These are phyloP conservation scores for Neofusicoccum kwambonambiense DNA, from an alignment of 2,329 filamentous ascomycete species.

Conservation along the genomic window DNA sequence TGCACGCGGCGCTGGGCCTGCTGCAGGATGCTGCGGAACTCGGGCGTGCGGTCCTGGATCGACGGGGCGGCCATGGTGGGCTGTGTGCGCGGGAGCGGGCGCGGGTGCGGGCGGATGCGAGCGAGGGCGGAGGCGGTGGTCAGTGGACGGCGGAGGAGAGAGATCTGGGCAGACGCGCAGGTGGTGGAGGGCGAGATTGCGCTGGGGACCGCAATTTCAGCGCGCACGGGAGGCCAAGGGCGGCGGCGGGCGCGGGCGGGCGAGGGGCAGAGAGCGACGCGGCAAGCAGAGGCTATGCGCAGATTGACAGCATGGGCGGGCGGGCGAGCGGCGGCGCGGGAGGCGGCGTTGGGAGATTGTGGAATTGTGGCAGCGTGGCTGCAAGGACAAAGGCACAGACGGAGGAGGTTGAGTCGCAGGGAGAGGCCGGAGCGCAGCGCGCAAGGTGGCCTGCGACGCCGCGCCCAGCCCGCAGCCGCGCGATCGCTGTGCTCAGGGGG, in stretches of 20 bases:
- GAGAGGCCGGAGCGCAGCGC: conserved; percentile 2
- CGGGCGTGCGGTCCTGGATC: conserved; percentile 93
- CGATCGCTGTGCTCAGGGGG: background rate
- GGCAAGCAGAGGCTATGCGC: background rate
- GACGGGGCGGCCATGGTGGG: conserved; percentile 52
- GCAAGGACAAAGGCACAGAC: conserved; percentile 15
- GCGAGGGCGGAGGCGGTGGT: conserved; percentile 12
- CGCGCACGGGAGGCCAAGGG: background rate
- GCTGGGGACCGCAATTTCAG: conserved; percentile 7
- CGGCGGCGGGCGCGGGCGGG: background rate
- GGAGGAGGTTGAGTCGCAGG: conserved; percentile 9
- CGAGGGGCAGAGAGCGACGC: background rate
- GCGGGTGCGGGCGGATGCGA: conserved; percentile 9
- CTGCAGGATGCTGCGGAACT: conserved; percentile 88
- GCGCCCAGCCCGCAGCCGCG: background rate
- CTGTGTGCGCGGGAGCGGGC: background rate
- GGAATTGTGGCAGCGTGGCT: conserved; percentile 4
- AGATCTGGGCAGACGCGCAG: background rate
- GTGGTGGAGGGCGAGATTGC: background rate
- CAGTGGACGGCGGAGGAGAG: conserved; percentile 4
- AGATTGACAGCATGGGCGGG: background rate
- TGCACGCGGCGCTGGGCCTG: conserved; percentile 81
- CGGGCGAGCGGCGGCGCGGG: background rate
- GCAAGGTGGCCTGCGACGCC: conserved; percentile 4
- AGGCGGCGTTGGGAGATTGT: background rate